These are phyloP conservation scores for Boletus reticulatus DNA, from an alignment of 768 basidiomycete species.

Conservation along the genomic window DNA sequence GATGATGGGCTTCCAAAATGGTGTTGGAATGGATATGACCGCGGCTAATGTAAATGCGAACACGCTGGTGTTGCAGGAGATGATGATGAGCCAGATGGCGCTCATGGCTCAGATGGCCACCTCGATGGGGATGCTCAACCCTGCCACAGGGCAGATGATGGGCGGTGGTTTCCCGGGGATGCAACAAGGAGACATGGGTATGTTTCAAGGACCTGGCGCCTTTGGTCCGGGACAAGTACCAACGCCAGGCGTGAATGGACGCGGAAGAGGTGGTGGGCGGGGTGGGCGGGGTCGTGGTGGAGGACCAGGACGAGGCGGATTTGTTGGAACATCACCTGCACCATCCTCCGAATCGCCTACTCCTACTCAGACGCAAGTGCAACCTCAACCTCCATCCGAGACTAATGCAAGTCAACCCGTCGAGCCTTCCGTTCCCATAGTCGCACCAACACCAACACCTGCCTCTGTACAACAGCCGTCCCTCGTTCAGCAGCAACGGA, in stretches of 20 bases:
- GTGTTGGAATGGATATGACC: constrained; percentile 41
- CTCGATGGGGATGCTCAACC: constrained; percentile 75
- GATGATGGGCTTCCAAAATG: constrained; percentile 47
- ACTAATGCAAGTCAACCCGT: background rate
- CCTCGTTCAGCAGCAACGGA: constrained; percentile 29
- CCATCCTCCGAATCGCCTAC: constrained; percentile 19
- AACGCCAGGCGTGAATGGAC: constrained; percentile 28
- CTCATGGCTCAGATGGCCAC: constrained; percentile 92
- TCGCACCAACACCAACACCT: constrained; percentile 25
- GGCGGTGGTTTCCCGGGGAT: constrained; percentile 58
- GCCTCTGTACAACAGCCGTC: constrained; percentile 21
- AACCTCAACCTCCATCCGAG: constrained; percentile 19
- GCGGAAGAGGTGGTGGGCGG: constrained; percentile 46
- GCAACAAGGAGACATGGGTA: constrained; percentile 51
- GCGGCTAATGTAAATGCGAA: constrained; percentile 58
- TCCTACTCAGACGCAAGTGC: constrained; percentile 19
- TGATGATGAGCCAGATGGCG: constrained; percentile 91
- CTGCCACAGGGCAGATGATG: constrained; percentile 54
- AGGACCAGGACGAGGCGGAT: constrained; percentile 44
- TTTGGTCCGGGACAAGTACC: constrained; percentile 21
- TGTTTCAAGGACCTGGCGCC: constrained; percentile 36
- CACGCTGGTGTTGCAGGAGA: constrained; percentile 77
- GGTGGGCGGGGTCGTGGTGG: constrained; percentile 46
- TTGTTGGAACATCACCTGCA: constrained; percentile 23
- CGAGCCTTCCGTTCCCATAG: constrained; percentile 17